Conservation (phyloP, 148 eudicot species). For the Rhododendron ferrugineum region DNA sequence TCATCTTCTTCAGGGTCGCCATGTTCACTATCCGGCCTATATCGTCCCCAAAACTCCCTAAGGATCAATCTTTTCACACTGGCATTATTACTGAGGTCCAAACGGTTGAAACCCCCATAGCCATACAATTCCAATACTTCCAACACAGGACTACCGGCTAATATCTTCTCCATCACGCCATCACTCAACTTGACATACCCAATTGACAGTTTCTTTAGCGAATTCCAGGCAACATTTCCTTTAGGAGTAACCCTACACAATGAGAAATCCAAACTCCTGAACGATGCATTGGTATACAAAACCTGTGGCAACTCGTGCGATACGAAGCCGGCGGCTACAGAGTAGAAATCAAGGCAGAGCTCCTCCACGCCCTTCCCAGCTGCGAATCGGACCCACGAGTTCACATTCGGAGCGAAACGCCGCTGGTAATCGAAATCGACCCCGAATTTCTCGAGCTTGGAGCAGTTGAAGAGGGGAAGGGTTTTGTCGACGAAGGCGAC, state of each 20-base stretch:
- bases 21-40: too few relatives aligned
- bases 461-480: neutral
- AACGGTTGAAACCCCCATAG: neutral
- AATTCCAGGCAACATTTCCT: neutral
- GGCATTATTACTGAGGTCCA: too few relatives aligned
- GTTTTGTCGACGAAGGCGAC: neutral
- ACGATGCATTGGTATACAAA: neutral
- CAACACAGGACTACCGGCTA: neutral
- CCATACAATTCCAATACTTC: neutral
- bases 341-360: neutral
- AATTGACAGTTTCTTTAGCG: neutral
- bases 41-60: neutral
- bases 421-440: neutral
- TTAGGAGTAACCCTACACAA: neutral
- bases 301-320: neutral
- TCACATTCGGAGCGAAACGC: neutral
- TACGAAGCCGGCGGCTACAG: too few relatives aligned
- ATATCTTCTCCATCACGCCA: neutral
- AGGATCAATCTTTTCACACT: neutral
- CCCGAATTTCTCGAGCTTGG: neutral
- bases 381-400: neutral
- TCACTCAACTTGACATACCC: neutral
- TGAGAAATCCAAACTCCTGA: neutral
- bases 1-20: neutral
- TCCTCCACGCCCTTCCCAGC: neutral